These are phyloP conservation scores for Tricholoma sp. DNA, from an alignment of 768 basidiomycete species.

Conservation along the genomic window DNA sequence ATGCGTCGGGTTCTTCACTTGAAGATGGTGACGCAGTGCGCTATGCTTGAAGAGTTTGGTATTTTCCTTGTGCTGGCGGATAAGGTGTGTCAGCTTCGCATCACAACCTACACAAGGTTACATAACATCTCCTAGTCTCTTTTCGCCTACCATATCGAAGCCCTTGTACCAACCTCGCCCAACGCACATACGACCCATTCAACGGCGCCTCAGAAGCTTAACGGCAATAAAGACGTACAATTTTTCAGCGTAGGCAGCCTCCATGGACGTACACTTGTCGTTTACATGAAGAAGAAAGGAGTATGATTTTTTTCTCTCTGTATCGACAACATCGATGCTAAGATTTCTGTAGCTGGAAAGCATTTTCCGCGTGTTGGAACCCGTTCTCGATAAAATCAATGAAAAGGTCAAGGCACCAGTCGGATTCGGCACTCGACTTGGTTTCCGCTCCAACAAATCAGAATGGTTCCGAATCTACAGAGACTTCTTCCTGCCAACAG, in stretches of 20 bases:
- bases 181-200: slow-evolving; percentile 51
- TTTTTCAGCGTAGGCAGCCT: slow-evolving; percentile 94
- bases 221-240: slow-evolving; percentile 86
- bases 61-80: slow-evolving; percentile 95
- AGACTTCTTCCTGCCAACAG: slow-evolving; percentile 90
- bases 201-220: slow-evolving; percentile 83
- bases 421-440: slow-evolving; percentile 67
- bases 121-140: slow-evolving; percentile 47
- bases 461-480: slow-evolving; percentile 96
- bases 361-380: slow-evolving; percentile 96
- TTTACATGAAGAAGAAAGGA: slow-evolving; percentile 96
- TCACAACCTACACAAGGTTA: not conserved
- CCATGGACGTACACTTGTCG: slow-evolving; percentile 81
- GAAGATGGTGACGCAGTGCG: slow-evolving; percentile 91
- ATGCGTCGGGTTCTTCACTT: slow-evolving; percentile 92
- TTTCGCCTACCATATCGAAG: slow-evolving; percentile 95
- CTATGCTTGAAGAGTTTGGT: slow-evolving; percentile 93
- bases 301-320: slow-evolving; percentile 22
- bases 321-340: not conserved
- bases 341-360: slow-evolving; percentile 58
- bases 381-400: slow-evolving; percentile 85
- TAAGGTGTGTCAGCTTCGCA: slow-evolving; percentile 45
- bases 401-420: slow-evolving; percentile 68
- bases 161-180: slow-evolving; percentile 84
- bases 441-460: slow-evolving; percentile 72